Evolutionary conservation across 352 stramenopile species (phyloP), one percentile per base, ranked within the genome.

Genomic region (Globisporangium solare): DNA sequence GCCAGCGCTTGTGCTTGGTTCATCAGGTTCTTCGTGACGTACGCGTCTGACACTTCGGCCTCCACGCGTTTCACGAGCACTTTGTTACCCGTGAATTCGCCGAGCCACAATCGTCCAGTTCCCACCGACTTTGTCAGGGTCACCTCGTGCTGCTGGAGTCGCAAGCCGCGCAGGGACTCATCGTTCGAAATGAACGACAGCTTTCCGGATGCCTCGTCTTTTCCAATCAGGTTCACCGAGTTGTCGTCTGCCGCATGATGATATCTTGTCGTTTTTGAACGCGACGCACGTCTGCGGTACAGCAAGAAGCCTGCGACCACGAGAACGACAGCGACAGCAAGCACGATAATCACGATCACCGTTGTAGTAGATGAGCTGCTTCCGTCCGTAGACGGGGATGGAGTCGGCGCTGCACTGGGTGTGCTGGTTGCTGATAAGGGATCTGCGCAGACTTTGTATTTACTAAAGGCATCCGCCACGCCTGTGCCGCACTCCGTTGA

Each of bases 31-130:
- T 89, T 86, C 2, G 76, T 86, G 27, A 77, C 68, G 58, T 71
- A 70, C 6, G 68, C 76, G 46, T 84, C 76, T 10, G 62, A 83
- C 40, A 82, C 67, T 47, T 86, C 81, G 0, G 79, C 77, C 53
- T 92, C 81, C 3, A 89, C 67, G 32, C 81, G 81, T 65, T 92
- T 92, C 52, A 89, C 63, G 31, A 88, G 63, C 27, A 92, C 78
- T 53, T 86, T 86, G 13, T 57, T 56, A 47, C 63, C 61, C 11
- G 68, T 51, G 51, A 86, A 88, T 35, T 89, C 73, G 51, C 79
- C 79, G 47, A 81, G 57, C 71, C 73, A 92, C 12, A 88, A 58
- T 17, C 69, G 65, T 0, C 74, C 74, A 7, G 66, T 71, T 12
- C 81, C 79, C 14, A 77, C 47, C 3, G 75, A 74, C 50, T 86